Conservation (phyloP, 2,329 filamentous ascomycete species). For the Lachnellula willkommii region DNA sequence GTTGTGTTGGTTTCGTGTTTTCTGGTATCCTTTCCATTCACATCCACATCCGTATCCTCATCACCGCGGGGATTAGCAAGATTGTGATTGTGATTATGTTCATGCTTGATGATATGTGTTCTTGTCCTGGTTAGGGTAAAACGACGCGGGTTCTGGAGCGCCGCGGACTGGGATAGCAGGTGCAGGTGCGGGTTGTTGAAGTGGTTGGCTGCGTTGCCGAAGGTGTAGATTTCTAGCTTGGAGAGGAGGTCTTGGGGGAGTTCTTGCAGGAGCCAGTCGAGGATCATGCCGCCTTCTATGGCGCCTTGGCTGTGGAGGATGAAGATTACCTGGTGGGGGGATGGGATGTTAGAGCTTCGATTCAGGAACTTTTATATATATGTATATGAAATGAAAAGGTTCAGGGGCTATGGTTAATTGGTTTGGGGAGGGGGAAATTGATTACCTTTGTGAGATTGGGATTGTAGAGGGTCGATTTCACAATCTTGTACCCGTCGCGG, state of each 20-base stretch:
- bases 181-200: slow-evolving; percentile 70
- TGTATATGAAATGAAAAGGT: no score
- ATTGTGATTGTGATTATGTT: slow-evolving; percentile 14
- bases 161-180: slow-evolving; percentile 38
- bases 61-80: slow-evolving; percentile 9
- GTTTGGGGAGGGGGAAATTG: no score
- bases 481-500: slow-evolving; percentile 52
- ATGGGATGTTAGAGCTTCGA: no score
- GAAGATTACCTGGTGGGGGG: slow-evolving; percentile 41
- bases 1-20: not conserved
- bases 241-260: slow-evolving; percentile 58
- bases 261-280: slow-evolving; percentile 74
- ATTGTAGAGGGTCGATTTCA: slow-evolving; percentile 61
- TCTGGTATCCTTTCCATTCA: not conserved
- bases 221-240: slow-evolving; percentile 72
- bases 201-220: slow-evolving; percentile 73
- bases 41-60: slow-evolving; percentile 13
- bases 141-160: slow-evolving; percentile 33
- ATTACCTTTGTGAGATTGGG: slow-evolving; percentile 57
- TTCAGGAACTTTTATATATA: no score
- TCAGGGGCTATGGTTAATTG: no score
- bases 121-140: slow-evolving; percentile 25
- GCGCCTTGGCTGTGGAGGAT: slow-evolving; percentile 74
- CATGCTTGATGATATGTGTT: slow-evolving; percentile 14
- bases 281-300: slow-evolving; percentile 65